Conservation (phyloP, 2,329 filamentous ascomycete genomes). For the Botrytis squamosa region DNA sequence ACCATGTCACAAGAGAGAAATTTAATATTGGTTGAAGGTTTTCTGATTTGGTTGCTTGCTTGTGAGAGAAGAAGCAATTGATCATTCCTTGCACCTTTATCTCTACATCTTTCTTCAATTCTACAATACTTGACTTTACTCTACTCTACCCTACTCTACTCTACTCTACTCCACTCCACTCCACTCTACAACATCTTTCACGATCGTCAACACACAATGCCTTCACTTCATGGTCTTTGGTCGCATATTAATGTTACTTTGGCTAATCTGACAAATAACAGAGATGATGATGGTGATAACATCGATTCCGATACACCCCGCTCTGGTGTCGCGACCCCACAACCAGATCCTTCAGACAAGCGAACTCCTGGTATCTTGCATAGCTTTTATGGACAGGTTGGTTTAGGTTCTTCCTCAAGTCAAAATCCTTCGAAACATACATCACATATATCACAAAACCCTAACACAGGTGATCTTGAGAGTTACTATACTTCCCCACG, state of each 20-base stretch:
- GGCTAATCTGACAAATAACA: slow-evolving; percentile 34
- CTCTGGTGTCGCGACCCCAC: slow-evolving; percentile 88
- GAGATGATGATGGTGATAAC: slow-evolving; percentile 70
- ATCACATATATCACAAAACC: slow-evolving; percentile 29
- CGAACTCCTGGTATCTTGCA: slow-evolving; percentile 90
- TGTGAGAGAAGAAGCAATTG: not conserved
- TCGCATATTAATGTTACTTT: slow-evolving; percentile 29
- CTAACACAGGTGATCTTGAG: slow-evolving; percentile 29
- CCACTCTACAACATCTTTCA: not conserved
- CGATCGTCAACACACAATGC: slow-evolving; percentile 2
- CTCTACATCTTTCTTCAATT: not conserved
- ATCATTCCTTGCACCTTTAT: not conserved
- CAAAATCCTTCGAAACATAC: slow-evolving; percentile 34
- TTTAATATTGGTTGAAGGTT: slow-evolving; percentile 2
- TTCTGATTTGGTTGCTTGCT: not conserved
- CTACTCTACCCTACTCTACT: not conserved
- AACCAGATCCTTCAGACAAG: slow-evolving; percentile 92
- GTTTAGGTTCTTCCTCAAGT: slow-evolving; percentile 69
- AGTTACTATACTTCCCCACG: slow-evolving; percentile 27
- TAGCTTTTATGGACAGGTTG: slow-evolving; percentile 99
- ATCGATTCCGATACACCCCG: slow-evolving; percentile 84
- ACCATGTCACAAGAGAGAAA: slow-evolving; percentile 2
- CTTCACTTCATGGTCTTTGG: slow-evolving; percentile 16
- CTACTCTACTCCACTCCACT: no score
- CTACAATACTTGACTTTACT: not conserved